Base-by-base conservation (phyloP, 768 basidiomycete species). In the Pisolithus orientalis region DNA sequence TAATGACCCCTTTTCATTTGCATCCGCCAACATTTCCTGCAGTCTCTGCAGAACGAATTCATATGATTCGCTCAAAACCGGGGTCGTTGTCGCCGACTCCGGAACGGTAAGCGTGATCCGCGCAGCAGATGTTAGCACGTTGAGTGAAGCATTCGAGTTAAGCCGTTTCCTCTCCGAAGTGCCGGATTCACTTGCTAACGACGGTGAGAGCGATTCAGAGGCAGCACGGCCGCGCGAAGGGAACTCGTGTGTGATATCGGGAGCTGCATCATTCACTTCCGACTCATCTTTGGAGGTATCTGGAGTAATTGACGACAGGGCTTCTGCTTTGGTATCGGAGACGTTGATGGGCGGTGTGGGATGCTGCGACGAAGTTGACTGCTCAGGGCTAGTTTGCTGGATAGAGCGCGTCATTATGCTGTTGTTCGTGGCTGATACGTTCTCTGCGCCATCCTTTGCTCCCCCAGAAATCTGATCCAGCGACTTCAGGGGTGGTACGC, bases 21-120 rank as follows among this genome's bases (percentile, higher is more conserved):
- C 81, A 56, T 82, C 80, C 4, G 72, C 62, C 27, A 91, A 65
- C 0, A 77, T 77, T 60, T 90, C 86, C 52, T 80, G 79, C 32
- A 90, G 72, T 39, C 78, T 73, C 44, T 69, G 63, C 14, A 75
- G 55, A 5, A 85, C 72, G 29, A 76, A 54, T 52, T 83, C 78
- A 24, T 75, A 58, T 14, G 70, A 64, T 47, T 79, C 76, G 37
- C 24, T 61, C 13, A 59, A 49, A 27, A 57, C 24, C 11, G 64
- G 57, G n/a, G 61, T 65, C 13, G 66, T 49, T 16, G 54, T 60
- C 11, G 53, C 58, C 37, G 69, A 64, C 14, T 65, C 67, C 25
- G 80, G 75, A 16, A 74, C 66, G 4, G 80, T 77, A 48, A 80
- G 56, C 0, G 76, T 77, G 57, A 80, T 74, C 34, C 59, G 72